Percentiles rank a stretch among this genome's conserved stretches.
These are phyloP conservation scores for Fusarium metavorans DNA, from an alignment of 2,329 filamentous ascomycete genomes.

Conservation along the genomic window DNA sequence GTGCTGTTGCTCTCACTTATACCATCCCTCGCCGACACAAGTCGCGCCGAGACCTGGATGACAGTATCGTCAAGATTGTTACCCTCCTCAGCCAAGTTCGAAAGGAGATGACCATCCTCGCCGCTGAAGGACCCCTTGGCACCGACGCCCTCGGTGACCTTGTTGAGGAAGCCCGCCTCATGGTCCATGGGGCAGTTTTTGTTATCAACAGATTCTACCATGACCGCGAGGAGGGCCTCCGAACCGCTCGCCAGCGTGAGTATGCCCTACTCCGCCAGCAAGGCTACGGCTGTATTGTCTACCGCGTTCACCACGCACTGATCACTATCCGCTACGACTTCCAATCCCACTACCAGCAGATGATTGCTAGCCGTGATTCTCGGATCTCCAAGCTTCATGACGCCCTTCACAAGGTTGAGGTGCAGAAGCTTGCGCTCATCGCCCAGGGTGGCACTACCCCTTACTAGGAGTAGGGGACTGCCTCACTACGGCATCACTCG, in stretches of 20 bases:
- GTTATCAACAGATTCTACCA: slow-evolving; percentile 14
- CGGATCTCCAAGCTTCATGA: not conserved
- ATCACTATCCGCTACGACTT: not conserved
- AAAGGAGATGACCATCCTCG: not conserved
- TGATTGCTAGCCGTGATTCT: not conserved
- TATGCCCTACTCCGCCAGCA: not conserved
- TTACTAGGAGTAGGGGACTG: not conserved
- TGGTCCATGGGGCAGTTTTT: not conserved
- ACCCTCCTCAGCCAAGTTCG: not conserved
- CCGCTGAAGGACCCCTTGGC: not conserved
- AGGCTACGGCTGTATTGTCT: not conserved
- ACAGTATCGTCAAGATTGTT: not conserved
- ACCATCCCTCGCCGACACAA: not conserved
- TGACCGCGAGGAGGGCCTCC: slow-evolving; percentile 19
- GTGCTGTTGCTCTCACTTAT: fast-evolving
- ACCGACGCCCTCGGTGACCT: not conserved
- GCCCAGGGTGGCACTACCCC: not conserved
- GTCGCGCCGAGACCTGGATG: not conserved
- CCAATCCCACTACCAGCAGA: not conserved
- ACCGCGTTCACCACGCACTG: not conserved
- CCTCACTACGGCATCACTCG: not conserved
- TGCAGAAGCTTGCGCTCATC: slow-evolving; percentile 5
- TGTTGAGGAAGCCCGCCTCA: not conserved
- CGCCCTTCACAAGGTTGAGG: slow-evolving; percentile 18
- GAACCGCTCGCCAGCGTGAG: not conserved